Evolutionary conservation across 108 stramenopile species (phyloP), one percentile per base, ranked within the genome.

Genomic region (Discostella stelligeroides): DNA sequence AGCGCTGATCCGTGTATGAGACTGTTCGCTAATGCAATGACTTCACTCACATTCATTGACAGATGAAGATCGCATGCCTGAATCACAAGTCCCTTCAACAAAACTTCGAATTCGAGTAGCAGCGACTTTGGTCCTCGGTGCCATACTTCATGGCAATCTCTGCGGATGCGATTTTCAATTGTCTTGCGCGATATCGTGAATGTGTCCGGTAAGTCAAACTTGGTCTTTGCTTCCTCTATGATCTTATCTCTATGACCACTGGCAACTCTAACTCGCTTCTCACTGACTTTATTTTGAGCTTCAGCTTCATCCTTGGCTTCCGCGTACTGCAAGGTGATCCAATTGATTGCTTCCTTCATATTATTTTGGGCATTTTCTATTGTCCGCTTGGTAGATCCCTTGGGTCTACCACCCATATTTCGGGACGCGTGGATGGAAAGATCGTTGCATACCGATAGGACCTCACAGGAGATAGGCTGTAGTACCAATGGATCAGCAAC

Each of bases 241-340:
- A 66, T 39, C 0, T 41, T 61, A 4, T 61, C 60, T 34, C 42
- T 41, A n/a, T n/a, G n/a, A n/a, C n/a, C n/a, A n/a, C n/a, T n/a
- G n/a, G n/a, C n/a, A n/a, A n/a, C n/a, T n/a, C n/a, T n/a, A n/a
- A n/a, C n/a, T n/a, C n/a, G n/a, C n/a, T n/a, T n/a, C n/a, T n/a
- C n/a, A n/a, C n/a, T n/a, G n/a, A n/a, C n/a, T n/a, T n/a, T n/a
- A n/a, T n/a, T n/a, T n/a, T n/a, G n/a, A n/a, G n/a, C n/a, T n/a
- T n/a, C n/a, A n/a, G n/a, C n/a, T n/a, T n/a, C n/a, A n/a, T n/a
- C n/a, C n/a, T n/a, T n/a, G n/a, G n/a, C n/a, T n/a, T n/a, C n/a
- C n/a, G n/a, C n/a, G n/a, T n/a, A n/a, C n/a, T n/a, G n/a, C n/a
- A n/a, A n/a, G n/a, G n/a, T n/a, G n/a, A n/a, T n/a, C n/a, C n/a